Conservation (phyloP, 805 yeast genomes). For the Candida maris region DNA sequence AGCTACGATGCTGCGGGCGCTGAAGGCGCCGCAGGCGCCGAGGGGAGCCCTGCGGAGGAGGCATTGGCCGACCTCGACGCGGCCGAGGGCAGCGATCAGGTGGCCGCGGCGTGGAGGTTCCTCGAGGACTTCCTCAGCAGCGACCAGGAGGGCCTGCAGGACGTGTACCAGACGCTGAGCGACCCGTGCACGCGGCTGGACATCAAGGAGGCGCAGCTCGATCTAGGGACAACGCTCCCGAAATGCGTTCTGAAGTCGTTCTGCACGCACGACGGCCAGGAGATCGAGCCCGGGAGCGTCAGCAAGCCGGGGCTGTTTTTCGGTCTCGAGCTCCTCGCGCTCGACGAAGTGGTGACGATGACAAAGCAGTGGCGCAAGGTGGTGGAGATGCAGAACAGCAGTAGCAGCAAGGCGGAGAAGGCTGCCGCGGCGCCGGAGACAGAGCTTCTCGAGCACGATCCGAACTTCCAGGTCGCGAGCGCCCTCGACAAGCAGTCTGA, state of each 20-base stretch:
- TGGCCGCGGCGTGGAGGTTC: slow-evolving; percentile 76
- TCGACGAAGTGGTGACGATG: slow-evolving; percentile 73
- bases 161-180: slow-evolving; percentile 55
- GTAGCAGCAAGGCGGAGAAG: neutral
- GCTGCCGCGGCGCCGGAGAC: neutral
- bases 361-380: slow-evolving; percentile 81
- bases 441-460: slow-evolving; percentile 11
- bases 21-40: slow-evolving; percentile 22
- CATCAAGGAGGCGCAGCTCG: slow-evolving; percentile 72
- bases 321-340: slow-evolving; percentile 71
- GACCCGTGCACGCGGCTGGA: slow-evolving; percentile 70
- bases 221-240: slow-evolving; percentile 67
- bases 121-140: slow-evolving; percentile 46
- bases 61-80: slow-evolving; percentile 31
- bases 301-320: slow-evolving; percentile 67
- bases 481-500: slow-evolving; percentile 13
- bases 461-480: slow-evolving; percentile 17
- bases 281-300: slow-evolving; percentile 59
- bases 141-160: slow-evolving; percentile 71
- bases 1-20: slow-evolving; percentile 15
- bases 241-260: slow-evolving; percentile 70
- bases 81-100: slow-evolving; percentile 67
- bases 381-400: slow-evolving; percentile 37
- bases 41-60: slow-evolving; percentile 28
- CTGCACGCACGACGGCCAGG: slow-evolving; percentile 84